Percentiles rank a stretch among this genome's conserved stretches.
These are phyloP conservation scores for Ramularia endophylla DNA, from an alignment of 2,329 filamentous ascomycete genomes.

Conservation along the genomic window DNA sequence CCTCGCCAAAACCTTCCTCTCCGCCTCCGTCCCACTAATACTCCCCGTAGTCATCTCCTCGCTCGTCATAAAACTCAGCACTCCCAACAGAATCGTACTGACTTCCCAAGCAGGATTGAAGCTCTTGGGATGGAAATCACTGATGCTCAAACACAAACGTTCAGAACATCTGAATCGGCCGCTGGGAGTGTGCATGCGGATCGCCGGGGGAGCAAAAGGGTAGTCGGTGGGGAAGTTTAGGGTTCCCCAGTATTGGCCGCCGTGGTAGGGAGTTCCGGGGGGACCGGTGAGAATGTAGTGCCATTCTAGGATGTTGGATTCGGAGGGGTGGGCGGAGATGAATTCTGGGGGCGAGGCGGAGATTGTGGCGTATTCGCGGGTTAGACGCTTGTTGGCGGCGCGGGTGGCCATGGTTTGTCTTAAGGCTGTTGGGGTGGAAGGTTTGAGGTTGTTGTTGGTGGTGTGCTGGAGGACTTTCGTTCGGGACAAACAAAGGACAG, in stretches of 20 bases:
- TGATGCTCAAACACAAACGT: conserved; percentile 89
- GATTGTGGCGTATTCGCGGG: conserved; percentile 33
- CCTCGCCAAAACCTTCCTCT: conserved; percentile 71
- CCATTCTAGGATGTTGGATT: conserved; percentile 33
- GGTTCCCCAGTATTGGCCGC: conserved; percentile 97
- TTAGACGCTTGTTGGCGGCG: conserved; percentile 35
- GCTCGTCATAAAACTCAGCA: conserved; percentile 96
- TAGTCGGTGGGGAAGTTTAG: conserved; percentile 94
- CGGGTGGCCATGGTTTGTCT: conserved; percentile 33
- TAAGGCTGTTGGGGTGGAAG: no score
- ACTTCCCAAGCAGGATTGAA: conserved; percentile 99
- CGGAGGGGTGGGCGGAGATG: conserved; percentile 30
- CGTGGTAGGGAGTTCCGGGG: conserved; percentile 86
- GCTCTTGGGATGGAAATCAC: conserved; percentile 94
- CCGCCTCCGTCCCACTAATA: conserved; percentile 67
- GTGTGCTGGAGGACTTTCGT: no score
- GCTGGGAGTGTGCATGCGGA: conserved; percentile 97
- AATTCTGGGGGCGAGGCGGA: conserved; percentile 30
- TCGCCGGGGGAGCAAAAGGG: conserved; percentile 92
- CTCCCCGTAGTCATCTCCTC: conserved; percentile 98
- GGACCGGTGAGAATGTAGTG: conserved; percentile 77
- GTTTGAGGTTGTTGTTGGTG: no score
- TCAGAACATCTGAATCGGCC: conserved; percentile 93
- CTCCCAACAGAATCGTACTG: conserved; percentile 87
- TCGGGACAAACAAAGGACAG: no score